Evolutionary conservation across 1,139 yeast species (phyloP), one percentile per base, ranked within the genome.

Genomic region (Saccharomyces hybrid): DNA sequence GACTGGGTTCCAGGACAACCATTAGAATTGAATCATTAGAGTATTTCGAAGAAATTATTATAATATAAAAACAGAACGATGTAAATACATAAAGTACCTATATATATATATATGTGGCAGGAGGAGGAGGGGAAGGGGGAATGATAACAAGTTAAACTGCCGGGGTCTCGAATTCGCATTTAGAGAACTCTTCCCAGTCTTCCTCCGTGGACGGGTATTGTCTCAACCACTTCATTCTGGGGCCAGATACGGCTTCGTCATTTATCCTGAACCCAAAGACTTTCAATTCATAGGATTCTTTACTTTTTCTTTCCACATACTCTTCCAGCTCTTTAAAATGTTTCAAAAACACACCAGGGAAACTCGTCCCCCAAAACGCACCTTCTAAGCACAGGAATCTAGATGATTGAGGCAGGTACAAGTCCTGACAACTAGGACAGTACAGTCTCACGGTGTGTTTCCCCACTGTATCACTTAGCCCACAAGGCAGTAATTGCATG

Each of bases 221-320:
- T 62, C 98, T 81, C 58, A 93, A 76, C 99, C 99, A 93, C 65
- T 80, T 82, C 99, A 93, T 93, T 63, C 98, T 78, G 9, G 96
- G 95, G 0, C 99, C 99, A 50, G 88, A 80, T 23, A 79, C 75
- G 53, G 96, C 86, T 54, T 75, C 68, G 66, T 88, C 95, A 63
- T 86, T 82, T 46, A 93, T 78, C 61, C 80, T 82, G 74, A 95
- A 93, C 0, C 99, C 99, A 74, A 88, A 95, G 52, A 91, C 78
- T 66, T 84, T 87, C 66, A 90, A 78, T 44, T 88, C 87, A 67
- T 82, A 88, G 2, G 67, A 57, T 27, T 68, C 70, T 50, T 67
- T 68, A 77, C 78, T 61, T 80, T 80, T 67, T 80, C 80, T 66
- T 78, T 78, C 70, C 73, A 76, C 66, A 74, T 77, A 57, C 67